These are phyloP conservation scores for Penicillium canescens DNA, from an alignment of 495 filamentous ascomycete genomes.

Conservation along the genomic window DNA sequence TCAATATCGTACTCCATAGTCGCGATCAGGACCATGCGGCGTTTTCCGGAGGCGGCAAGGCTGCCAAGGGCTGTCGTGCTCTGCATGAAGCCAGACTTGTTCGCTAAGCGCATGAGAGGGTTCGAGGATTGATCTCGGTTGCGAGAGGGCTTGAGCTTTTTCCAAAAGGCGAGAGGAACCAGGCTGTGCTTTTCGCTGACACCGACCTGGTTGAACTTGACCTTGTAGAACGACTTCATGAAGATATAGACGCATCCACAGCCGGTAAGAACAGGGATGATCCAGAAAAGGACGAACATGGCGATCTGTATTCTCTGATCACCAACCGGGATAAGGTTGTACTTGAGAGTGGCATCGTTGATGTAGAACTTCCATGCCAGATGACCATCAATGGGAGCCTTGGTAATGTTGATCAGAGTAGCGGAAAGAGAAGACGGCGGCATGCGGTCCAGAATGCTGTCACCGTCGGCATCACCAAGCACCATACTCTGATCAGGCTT, in stretches of 20 bases:
- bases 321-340: constrained; percentile 53
- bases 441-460: constrained; percentile 62
- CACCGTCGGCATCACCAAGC: constrained; percentile 59
- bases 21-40: constrained; percentile 62
- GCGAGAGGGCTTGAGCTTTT: constrained; percentile 28
- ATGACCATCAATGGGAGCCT: constrained; percentile 51
- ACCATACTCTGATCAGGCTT: constrained; percentile 59
- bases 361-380: constrained; percentile 55
- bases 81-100: constrained; percentile 46
- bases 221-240: constrained; percentile 68
- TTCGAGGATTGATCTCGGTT: constrained; percentile 22
- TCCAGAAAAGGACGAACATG: constrained; percentile 55
- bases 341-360: constrained; percentile 55
- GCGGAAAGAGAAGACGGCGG: constrained; percentile 57
- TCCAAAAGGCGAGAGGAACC: constrained; percentile 36
- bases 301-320: constrained; percentile 52
- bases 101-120: constrained; percentile 33
- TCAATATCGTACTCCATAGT: constrained; percentile 77
- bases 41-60: constrained; percentile 29
- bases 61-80: constrained; percentile 43
- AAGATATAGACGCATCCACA: constrained; percentile 57
- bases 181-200: constrained; percentile 49
- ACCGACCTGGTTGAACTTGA: constrained; percentile 71
- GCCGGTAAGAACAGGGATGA: constrained; percentile 55
- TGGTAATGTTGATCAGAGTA: constrained; percentile 62